Percentiles rank a stretch among this genome's conserved stretches.
These are phyloP conservation scores for Forsythia viridissima DNA, from an alignment of 257 asterid species.

Conservation along the genomic window DNA sequence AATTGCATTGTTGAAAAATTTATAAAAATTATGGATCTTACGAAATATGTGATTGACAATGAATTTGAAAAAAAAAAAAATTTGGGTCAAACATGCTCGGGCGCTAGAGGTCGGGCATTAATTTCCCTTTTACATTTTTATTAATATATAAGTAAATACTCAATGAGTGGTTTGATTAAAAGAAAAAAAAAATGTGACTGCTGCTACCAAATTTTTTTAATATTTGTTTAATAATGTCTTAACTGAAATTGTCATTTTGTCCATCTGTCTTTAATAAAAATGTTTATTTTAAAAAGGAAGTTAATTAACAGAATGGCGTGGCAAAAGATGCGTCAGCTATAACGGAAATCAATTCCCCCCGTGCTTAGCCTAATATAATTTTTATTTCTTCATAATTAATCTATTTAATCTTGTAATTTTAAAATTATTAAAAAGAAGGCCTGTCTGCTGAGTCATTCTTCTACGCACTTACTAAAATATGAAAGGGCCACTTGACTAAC, in stretches of 20 bases:
- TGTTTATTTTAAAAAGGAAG: neutral
- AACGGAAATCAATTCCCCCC: neutral
- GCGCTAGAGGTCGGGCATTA: too few relatives aligned
- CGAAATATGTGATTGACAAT: too few relatives aligned
- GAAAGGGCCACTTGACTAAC: conserved; percentile 6
- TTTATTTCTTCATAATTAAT: neutral
- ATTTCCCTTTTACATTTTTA: too few relatives aligned
- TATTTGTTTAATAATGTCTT: neutral
- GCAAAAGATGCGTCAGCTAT: neutral
- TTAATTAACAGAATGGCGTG: conserved; percentile 13
- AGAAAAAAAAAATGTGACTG: neutral
- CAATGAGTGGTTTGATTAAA: neutral
- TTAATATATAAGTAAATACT: too few relatives aligned
- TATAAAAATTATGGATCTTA: too few relatives aligned
- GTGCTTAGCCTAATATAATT: neutral
- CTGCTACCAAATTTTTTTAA: neutral
- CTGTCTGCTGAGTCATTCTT: conserved; percentile 1
- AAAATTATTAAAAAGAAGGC: neutral
- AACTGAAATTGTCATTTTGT: neutral
- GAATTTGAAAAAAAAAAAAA: too few relatives aligned
- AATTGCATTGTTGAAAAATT: too few relatives aligned
- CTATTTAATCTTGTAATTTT: neutral
- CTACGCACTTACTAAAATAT: neutral
- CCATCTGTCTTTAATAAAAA: neutral
- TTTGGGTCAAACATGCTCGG: too few relatives aligned